Percentiles rank a stretch among this genome's conserved stretches.
Conservation (phyloP, 805 yeast species). For the Zygoascus tannicola region DNA sequence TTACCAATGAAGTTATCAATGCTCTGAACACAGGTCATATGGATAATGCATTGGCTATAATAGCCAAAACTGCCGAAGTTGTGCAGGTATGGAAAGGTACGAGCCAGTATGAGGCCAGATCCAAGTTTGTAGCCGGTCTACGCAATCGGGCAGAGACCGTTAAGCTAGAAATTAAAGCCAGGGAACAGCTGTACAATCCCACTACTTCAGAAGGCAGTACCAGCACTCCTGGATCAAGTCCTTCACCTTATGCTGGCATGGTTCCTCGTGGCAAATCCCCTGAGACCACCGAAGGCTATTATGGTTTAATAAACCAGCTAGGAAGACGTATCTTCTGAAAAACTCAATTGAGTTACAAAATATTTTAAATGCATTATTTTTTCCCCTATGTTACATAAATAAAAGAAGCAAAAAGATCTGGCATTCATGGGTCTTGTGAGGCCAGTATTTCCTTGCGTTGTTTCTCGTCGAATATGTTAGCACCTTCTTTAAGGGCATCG, state of each 20-base stretch:
- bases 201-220: background rate
- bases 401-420: too few species aligned
- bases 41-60: slow-evolving; percentile 13
- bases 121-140: slow-evolving; percentile 18
- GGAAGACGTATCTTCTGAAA: slow-evolving; percentile 15
- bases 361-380: too few species aligned
- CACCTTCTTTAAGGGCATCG: slow-evolving; percentile 30
- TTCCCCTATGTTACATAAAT: too few species aligned
- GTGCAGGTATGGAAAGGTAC: slow-evolving; percentile 24
- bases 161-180: background rate
- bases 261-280: background rate
- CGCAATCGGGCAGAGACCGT: slow-evolving; percentile 16
- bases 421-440: too few species aligned
- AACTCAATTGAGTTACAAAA: too few species aligned
- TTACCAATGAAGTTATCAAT: slow-evolving; percentile 20
- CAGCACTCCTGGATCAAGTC: background rate
- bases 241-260: background rate
- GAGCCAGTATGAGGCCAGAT: slow-evolving; percentile 8
- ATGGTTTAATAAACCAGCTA: slow-evolving; percentile 17
- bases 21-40: slow-evolving; percentile 11
- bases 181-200: slow-evolving; percentile 2
- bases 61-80: slow-evolving; percentile 12
- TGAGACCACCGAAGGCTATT: slow-evolving; percentile 9
- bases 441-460: slow-evolving; percentile 19
- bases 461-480: slow-evolving; percentile 28